A percentile compares a stretch with the other conserved stretches of the same genome.
Evolutionary conservation across 2,329 filamentous ascomycete genomes (phyloP).

Genomic region (Fonsecaea pedrosoi): DNA sequence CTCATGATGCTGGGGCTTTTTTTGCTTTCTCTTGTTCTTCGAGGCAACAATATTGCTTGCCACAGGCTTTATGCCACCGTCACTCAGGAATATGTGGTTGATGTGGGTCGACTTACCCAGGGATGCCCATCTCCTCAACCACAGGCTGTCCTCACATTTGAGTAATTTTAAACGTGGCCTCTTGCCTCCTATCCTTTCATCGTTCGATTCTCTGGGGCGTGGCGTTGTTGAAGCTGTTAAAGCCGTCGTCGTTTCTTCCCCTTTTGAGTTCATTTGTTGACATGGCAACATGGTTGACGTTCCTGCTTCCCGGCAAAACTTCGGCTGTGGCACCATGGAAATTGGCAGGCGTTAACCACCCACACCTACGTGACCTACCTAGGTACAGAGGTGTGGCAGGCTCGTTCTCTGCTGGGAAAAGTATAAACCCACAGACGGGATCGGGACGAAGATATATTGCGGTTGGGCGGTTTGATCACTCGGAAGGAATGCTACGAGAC

Average conservation of each 20-base stretch:
- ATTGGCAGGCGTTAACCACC: not conserved
- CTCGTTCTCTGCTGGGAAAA: not conserved
- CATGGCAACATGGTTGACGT: not conserved
- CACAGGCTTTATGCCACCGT: not conserved
- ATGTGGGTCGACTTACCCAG: constrained; percentile 47
- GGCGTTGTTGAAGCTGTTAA: not conserved
- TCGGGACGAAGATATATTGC: not conserved
- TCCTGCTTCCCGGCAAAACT: not conserved
- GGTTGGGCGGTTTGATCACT: not conserved
- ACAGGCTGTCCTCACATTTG: not conserved
- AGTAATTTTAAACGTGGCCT: not conserved
- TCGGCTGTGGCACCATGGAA: not conserved
- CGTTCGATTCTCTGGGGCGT: not conserved
- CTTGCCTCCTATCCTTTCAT: not conserved
- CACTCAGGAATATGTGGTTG: not conserved
- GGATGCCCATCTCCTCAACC: constrained; percentile 50
- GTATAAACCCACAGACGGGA: not conserved
- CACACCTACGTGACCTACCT: no score
- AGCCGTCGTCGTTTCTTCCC: not conserved
- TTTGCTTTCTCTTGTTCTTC: not conserved
- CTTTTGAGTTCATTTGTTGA: not conserved
- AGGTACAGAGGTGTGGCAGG: not conserved
- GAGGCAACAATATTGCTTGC: not conserved
- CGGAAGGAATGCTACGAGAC: no score
- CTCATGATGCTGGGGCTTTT: not conserved